Evolutionary conservation across 176 grass and related monocot species (phyloP), one percentile per base, ranked within the genome.

Genomic region (Aegilops sharonensis): DNA sequence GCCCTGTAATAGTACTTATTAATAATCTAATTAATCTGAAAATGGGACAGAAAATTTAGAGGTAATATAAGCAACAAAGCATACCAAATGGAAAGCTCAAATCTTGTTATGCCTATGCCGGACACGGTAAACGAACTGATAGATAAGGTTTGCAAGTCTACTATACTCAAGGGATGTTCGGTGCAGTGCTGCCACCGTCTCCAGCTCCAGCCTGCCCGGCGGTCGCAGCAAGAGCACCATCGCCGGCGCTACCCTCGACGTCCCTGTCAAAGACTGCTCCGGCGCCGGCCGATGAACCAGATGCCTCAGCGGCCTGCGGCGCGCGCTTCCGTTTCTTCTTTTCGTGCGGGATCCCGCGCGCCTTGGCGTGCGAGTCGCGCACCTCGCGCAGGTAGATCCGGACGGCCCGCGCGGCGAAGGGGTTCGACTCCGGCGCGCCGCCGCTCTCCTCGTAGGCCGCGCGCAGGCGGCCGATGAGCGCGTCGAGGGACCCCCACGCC

Each of bases 381-480:
- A 99, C 97, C 84, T 99, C 97, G 83, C 92, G 94, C 72, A 99
- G 94, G 85, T 94, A 99, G 87, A 99, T 99, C 88, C 97, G 90
- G 83, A 99, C 92, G 68, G 97, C 90, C 50, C 97, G 92, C 11
- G 94, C 90, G 4, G 97, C 97, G 76, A 99, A 94, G 48, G 97
- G 97, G 79, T 99, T 99, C 84, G 88, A 90, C 81, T 99, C 97
- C 23, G 92, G 97, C 40, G 78, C 52, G 64, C 97, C 97, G 40
- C 97, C 97, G 91, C 89, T 94, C 86, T 99, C 97, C 94, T 96
- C 97, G 82, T 92, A 96, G 11, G 97, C 97, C 9, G 97, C 97
- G 43, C 97, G 92, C 5, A 99, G 89, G 80, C 97, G 90, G 27
- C 97, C 97, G 84, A 99, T 99, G 82, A 99, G 97, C 71, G 92